Evolutionary conservation across 768 basidiomycete species (phyloP), one percentile per base, ranked within the genome.

Genomic region (Suillus lakei): DNA sequence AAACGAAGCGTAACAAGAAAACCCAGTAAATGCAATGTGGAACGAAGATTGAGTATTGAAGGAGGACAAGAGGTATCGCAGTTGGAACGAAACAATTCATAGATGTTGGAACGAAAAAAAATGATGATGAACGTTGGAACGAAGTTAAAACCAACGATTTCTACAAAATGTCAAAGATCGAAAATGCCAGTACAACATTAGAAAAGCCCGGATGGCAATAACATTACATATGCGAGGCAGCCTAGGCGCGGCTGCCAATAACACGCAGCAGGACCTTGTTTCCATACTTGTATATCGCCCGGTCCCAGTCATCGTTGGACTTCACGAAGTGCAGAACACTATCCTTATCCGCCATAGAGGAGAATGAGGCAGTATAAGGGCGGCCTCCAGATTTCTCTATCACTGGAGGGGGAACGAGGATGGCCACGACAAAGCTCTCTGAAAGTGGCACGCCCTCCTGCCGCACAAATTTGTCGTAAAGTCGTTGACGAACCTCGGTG

Each of bases 381-480:
- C 78, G 76, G 30, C 9, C 66, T 18, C 36, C 54, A 30, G 46
- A 60, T 54, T 62, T 70, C 21, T 69, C 71, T n/a, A 13, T 54
- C 39, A 67, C 61, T 10, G 70, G 38, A 63, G 70, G 41, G 26
- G 83, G 82, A 62, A 86, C 80, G 55, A 85, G 71, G 68, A 87
- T 83, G 23, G 84, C 86, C 38, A 92, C 75, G 9, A 80, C 82
- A 72, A 92, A 92, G 1, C 80, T 76, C 8, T 82, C 77, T 0
- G 82, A 81, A 28, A 92, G 83, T 15, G 82, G 79, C 50, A 88
- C 68, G 56, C 82, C 83, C 73, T 88, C 89, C 69, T 88, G 85
- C 28, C 82, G 80, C n/a, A 84, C 81, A 71, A 93, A 88, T 70
- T 91, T 92, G 62, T 88, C 85, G 66, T 84, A 84, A 30, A 93